Conservation (phyloP, 1,284 basidiomycete genomes). For the Gomphus bonarii region DNA sequence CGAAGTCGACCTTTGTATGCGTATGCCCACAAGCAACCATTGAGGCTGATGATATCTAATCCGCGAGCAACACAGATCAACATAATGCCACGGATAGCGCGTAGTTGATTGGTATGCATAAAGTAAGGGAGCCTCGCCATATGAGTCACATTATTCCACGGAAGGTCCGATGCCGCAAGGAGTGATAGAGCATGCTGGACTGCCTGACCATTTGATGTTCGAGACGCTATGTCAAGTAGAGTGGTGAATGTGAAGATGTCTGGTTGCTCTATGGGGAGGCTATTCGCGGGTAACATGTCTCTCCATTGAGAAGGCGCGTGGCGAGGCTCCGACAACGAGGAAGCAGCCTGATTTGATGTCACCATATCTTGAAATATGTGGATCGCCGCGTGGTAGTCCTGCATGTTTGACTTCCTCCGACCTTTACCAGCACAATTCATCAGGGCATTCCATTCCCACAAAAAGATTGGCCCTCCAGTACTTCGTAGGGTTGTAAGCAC, state of each 20-base stretch:
- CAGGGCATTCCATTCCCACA: conserved; percentile 66
- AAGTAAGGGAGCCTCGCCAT: conserved; percentile 51
- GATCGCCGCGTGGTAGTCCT: conserved; percentile 52
- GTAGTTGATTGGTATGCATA: conserved; percentile 32
- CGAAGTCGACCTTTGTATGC: conserved; percentile 42
- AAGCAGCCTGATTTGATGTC: conserved; percentile 8
- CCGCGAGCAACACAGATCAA: conserved; percentile 38
- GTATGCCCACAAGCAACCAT: conserved; percentile 59
- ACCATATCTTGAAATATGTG: conserved; percentile 51
- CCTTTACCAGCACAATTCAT: conserved; percentile 60
- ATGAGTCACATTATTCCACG: conserved; percentile 51
- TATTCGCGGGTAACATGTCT: neutral
- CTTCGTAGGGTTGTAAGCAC: conserved; percentile 46
- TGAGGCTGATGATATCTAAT: conserved; percentile 52
- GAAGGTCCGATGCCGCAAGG: conserved; percentile 38
- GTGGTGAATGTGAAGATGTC: conserved; percentile 61
- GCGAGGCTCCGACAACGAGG: neutral
- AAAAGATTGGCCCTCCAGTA: conserved; percentile 38
- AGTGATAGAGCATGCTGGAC: conserved; percentile 42
- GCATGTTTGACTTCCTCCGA: conserved; percentile 41
- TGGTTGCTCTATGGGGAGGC: conserved; percentile 24
- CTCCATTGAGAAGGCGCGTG: neutral
- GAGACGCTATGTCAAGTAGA: conserved; percentile 50
- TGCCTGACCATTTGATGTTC: conserved; percentile 33
- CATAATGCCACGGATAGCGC: conserved; percentile 44